Base-by-base conservation (phyloP, 2,329 filamentous ascomycete species). In the Coniella lustricola region DNA sequence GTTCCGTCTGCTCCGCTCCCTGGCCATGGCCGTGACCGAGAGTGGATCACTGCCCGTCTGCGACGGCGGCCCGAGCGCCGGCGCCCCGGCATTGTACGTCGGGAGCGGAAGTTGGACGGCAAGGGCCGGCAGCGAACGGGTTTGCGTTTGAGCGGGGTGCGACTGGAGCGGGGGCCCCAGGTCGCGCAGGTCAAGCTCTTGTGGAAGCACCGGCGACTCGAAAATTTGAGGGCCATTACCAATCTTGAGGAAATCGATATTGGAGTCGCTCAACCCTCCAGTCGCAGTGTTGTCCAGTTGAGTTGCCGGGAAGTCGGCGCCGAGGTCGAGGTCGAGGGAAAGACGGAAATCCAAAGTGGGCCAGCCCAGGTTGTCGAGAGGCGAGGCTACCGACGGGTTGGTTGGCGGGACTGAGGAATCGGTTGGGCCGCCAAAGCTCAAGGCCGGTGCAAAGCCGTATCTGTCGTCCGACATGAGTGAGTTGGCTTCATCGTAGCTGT, bases 131-230 rank as follows among this genome's bases (percentile, higher is more conserved):
- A 4, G 42, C 41, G 10, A 18, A 43, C 38, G 34, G n/a, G n/a
- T n/a, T n/a, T n/a, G n/a, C n/a, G n/a, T n/a, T n/a, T n/a, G n/a
- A 25, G 16, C 29, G 10, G 5, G 25, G 25, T 29, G 25, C 25
- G 25, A 10, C 25, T 10, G 25, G 25, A 29, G n/a, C n/a, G n/a
- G n/a, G n/a, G n/a, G n/a, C n/a, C n/a, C n/a, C n/a, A n/a, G n/a
- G n/a, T n/a, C n/a, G n/a, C n/a, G n/a, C n/a, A n/a, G n/a, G 3
- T 49, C 50, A 13, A 45, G 41, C 17, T 48, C 45, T 7, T 44
- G 33, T 7, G 40, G 17, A 14, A 40, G 46, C 20, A 17, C 18
- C 20, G 46, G 42, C 14, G 31, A 29, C 7, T 36, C 22, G 17
- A 9, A 35, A 16, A 44, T 36, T 4, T 44, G 32, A 7, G 32